Percentiles rank a stretch among this genome's conserved stretches.
These are phyloP conservation scores for Cylindrotheca closterium DNA, from an alignment of 108 stramenopile species.

Conservation along the genomic window DNA sequence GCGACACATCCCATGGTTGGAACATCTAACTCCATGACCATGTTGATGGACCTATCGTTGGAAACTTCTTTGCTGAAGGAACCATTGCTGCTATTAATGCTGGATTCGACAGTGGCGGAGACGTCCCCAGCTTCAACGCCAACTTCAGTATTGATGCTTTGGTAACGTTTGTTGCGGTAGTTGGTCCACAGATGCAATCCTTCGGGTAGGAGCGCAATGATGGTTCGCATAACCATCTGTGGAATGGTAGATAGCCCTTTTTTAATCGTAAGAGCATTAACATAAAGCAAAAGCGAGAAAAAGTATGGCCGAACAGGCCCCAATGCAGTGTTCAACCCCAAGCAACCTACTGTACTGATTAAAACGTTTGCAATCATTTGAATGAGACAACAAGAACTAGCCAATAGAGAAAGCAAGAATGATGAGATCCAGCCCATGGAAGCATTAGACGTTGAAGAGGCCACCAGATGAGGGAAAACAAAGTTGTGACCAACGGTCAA, in stretches of 20 bases:
- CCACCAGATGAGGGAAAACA: not conserved
- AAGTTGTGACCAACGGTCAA: conserved; percentile 5
- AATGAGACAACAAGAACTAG: conserved; percentile 76
- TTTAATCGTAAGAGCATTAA: not conserved
- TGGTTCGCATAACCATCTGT: conserved; percentile 17
- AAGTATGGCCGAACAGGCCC: conserved; percentile 71
- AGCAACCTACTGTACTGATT: conserved; percentile 66
- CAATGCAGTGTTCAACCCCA: conserved; percentile 79
- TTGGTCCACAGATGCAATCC: conserved; percentile 49
- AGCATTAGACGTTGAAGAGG: not conserved
- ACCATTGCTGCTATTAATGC: not conserved
- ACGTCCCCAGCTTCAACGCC: not conserved
- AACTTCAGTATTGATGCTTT: not conserved
- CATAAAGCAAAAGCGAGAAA: conserved; percentile 31
- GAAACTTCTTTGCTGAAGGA: not conserved
- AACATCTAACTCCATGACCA: conserved; percentile 44
- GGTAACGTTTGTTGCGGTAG: not conserved
- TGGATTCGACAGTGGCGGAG: conserved; percentile 2
- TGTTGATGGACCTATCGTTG: not conserved
- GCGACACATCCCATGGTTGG: conserved; percentile 89
- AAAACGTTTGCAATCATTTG: conserved; percentile 71
- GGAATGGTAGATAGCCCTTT: conserved; percentile 9
- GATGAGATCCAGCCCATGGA: not conserved
- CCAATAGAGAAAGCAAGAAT: conserved; percentile 44
- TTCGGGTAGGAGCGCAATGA: conserved; percentile 73